phyloP scores from a whole-genome alignment of 345 rosid species.

The Eucalyptus cladocalyx region DNA sequence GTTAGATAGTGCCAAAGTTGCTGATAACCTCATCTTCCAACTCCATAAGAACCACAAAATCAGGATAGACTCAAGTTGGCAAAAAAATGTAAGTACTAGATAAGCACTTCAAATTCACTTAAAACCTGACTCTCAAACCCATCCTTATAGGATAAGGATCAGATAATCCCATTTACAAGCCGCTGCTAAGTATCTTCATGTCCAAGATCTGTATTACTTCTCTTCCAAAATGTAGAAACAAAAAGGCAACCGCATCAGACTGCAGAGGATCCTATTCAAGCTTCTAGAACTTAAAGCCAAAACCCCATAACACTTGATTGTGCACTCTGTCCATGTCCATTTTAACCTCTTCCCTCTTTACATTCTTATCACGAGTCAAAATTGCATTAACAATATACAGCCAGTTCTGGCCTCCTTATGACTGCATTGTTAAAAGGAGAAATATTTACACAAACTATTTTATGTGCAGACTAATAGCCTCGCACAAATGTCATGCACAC shows the following conservation, averaged over 20 bases:
- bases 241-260: neutral
- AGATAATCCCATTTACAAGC: neutral
- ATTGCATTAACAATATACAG: neutral
- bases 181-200: neutral
- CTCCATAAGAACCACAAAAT: neutral
- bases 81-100: neutral
- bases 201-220: neutral
- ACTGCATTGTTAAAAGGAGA: neutral
- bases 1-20: neutral
- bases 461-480: neutral
- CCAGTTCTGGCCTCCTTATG: neutral
- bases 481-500: neutral
- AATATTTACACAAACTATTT: neutral
- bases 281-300: neutral
- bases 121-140: neutral
- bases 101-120: neutral
- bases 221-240: neutral
- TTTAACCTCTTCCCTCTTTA: neutral
- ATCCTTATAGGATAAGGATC: neutral
- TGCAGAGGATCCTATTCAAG: neutral
- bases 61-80: neutral
- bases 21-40: neutral
- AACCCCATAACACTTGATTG: neutral
- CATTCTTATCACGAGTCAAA: neutral
- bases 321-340: neutral